phyloP scores from a whole-genome alignment of 345 rosid genomes.

The Cardiospermum halicacabum region DNA sequence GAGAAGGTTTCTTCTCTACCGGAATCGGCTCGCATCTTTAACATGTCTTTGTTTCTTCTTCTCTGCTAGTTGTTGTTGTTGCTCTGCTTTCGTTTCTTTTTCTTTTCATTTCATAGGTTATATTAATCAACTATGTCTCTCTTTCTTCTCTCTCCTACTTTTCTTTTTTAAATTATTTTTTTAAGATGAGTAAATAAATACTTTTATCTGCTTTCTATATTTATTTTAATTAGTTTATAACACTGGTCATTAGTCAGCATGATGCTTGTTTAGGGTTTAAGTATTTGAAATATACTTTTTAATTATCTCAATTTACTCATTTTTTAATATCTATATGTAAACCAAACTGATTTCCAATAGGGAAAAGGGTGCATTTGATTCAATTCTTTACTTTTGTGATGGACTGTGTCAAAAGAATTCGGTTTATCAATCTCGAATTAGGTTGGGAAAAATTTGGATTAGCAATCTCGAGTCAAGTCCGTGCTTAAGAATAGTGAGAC shows the following conservation, averaged over 20 bases:
- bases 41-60: conserved; percentile 9
- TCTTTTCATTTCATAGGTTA: not conserved
- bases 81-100: conserved; percentile 10
- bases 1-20: conserved; percentile 57
- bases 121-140: not conserved
- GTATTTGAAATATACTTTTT: not conserved
- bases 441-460: too few species aligned
- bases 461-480: too few species aligned
- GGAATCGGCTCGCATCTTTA: conserved; percentile 67
- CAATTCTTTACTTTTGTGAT: too few species aligned
- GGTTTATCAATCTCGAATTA: too few species aligned
- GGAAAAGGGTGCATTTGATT: too few species aligned
- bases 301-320: not conserved
- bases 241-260: conserved; percentile 9
- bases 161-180: not conserved
- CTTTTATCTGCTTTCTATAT: not conserved
- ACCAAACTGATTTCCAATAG: too few species aligned
- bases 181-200: not conserved
- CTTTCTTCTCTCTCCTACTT: not conserved
- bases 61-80: conserved; percentile 9
- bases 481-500: too few species aligned
- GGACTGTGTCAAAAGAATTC: too few species aligned
- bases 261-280: not conserved
- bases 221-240: too few species aligned
- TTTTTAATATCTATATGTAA: not conserved